A percentile compares a stretch with the other conserved stretches of the same genome.
These are phyloP conservation scores for Quercus phellos DNA, from an alignment of 331 rosid genomes.

Conservation along the genomic window DNA sequence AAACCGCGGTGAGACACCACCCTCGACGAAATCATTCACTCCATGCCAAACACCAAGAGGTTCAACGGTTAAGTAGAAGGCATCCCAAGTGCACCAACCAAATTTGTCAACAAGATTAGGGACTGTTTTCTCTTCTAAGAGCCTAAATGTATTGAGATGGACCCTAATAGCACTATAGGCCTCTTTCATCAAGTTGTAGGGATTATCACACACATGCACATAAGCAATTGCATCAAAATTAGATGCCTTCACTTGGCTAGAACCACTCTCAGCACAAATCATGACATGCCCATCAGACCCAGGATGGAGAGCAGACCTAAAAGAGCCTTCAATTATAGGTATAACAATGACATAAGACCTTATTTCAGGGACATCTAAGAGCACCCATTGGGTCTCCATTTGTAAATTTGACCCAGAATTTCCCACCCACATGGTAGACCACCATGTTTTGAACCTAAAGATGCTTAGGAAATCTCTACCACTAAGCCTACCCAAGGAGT, in stretches of 20 bases:
- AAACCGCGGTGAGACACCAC: slow-evolving; percentile 65
- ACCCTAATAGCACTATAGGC: slow-evolving; percentile 69
- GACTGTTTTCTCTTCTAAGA: slow-evolving; percentile 68
- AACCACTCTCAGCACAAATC: slow-evolving; percentile 79
- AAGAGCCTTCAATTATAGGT: slow-evolving; percentile 56
- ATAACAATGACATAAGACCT: slow-evolving; percentile 57
- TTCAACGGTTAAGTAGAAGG: slow-evolving; percentile 66
- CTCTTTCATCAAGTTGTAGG: slow-evolving; percentile 68
- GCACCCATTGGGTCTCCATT: slow-evolving; percentile 85
- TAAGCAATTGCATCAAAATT: slow-evolving; percentile 54
- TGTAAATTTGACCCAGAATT: slow-evolving; percentile 75
- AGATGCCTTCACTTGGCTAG: slow-evolving; percentile 43
- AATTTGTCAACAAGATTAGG: slow-evolving; percentile 60
- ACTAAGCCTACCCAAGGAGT: slow-evolving; percentile 57
- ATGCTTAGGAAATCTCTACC: slow-evolving; percentile 58
- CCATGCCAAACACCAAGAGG: slow-evolving; percentile 67
- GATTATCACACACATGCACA: slow-evolving; percentile 67
- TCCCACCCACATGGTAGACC: slow-evolving; percentile 92
- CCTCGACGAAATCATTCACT: slow-evolving; percentile 49
- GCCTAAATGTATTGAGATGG: slow-evolving; percentile 56
- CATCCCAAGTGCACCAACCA: slow-evolving; percentile 99
- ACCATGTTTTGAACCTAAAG: slow-evolving; percentile 93
- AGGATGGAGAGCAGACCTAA: slow-evolving; percentile 69
- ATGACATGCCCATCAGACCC: slow-evolving; percentile 57
- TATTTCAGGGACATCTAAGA: slow-evolving; percentile 62